Conservation (phyloP, 2,329 filamentous ascomycete genomes). For the Volutella citrinella region DNA sequence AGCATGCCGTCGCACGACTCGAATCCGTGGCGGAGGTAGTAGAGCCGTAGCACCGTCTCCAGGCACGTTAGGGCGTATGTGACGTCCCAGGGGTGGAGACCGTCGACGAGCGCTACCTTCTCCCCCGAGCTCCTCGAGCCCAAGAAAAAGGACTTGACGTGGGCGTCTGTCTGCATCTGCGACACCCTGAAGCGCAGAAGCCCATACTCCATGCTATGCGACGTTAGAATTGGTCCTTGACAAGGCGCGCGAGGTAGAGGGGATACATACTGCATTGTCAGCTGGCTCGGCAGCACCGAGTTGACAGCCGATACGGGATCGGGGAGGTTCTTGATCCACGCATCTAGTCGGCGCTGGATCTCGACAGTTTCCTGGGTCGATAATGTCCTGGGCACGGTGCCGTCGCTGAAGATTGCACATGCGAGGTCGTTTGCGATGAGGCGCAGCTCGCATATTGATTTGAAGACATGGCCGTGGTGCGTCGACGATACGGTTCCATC, state of each 20-base stretch:
- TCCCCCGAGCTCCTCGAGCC: too few species aligned
- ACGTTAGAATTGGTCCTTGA: too few species aligned
- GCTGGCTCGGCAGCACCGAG: constrained; percentile 8
- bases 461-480: background rate
- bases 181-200: too few species aligned
- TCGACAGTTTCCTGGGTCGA: accelerated
- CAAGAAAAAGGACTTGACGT: too few species aligned
- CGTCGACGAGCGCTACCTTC: too few species aligned
- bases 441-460: constrained; percentile 1
- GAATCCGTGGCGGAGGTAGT: constrained; percentile 11
- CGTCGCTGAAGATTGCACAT: background rate
- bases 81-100: too few species aligned
- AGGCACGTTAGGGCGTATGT: constrained; percentile 2
- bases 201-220: too few species aligned
- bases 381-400: too few species aligned
- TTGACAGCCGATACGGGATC: background rate
- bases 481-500: background rate
- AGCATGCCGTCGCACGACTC: constrained; percentile 9
- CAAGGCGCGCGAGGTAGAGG: too few species aligned
- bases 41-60: constrained; percentile 10
- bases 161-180: too few species aligned
- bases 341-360: accelerated
- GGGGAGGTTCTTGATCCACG: constrained; percentile 1
- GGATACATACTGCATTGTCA: constrained; percentile 8
- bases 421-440: background rate